A percentile compares a stretch with the other conserved stretches of the same genome.
Evolutionary conservation across 257 asterid genomes (phyloP).

Genomic region (Haberlea rhodopensis): DNA sequence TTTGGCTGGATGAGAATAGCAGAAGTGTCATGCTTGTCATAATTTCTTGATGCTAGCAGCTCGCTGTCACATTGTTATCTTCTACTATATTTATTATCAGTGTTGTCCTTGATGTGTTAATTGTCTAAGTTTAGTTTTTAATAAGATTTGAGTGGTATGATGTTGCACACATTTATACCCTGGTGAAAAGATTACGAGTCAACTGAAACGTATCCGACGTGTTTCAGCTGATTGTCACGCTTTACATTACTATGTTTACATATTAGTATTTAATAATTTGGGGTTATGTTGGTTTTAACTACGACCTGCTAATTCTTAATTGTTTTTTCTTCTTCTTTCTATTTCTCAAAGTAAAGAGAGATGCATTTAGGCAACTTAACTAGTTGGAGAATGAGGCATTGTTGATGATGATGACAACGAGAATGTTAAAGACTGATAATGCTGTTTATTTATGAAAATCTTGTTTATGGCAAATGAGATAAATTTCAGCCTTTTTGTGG

Average conservation of each 20-base stretch:
- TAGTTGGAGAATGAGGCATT: too few species aligned
- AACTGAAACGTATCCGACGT: conserved; percentile 10
- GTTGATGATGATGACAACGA: too few species aligned
- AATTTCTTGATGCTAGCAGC: neutral
- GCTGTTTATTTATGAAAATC: too few species aligned
- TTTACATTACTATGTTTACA: conserved; percentile 6
- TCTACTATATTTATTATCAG: too few species aligned
- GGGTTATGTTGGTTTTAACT: neutral
- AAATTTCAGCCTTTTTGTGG: neutral
- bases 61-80: too few species aligned
- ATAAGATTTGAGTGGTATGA: neutral
- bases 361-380: too few species aligned
- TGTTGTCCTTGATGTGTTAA: neutral
- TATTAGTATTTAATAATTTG: conserved; percentile 7
- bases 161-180: neutral
- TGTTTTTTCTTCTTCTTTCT: too few species aligned
- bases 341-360: too few species aligned
- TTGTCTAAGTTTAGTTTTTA: neutral
- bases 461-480: neutral
- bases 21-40: neutral
- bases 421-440: too few species aligned
- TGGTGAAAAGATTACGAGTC: neutral
- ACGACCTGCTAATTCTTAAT: neutral
- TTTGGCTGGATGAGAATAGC: neutral
- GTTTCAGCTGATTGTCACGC: conserved; percentile 12